These are phyloP conservation scores for Plasmopara muralis DNA, from an alignment of 352 stramenopile species.

Conservation along the genomic window DNA sequence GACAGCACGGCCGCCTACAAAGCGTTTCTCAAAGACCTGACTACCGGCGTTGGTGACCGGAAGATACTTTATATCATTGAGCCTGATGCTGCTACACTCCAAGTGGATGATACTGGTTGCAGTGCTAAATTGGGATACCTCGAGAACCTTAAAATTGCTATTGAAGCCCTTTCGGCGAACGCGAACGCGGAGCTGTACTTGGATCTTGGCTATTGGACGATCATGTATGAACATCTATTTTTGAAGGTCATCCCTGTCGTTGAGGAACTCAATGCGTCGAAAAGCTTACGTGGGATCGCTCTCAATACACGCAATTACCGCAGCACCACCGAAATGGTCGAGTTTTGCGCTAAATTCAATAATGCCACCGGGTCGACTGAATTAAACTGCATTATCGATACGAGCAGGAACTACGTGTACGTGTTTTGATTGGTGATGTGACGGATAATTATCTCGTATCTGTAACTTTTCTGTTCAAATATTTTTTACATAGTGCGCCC, in stretches of 20 bases:
- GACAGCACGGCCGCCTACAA: conserved; percentile 39
- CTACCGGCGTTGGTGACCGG: conserved; percentile 30
- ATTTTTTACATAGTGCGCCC: too few relatives aligned
- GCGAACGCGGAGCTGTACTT: conserved; percentile 54
- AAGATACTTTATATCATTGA: conserved; percentile 65
- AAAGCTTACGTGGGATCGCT: conserved; percentile 41
- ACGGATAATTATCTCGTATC: conserved; percentile 22
- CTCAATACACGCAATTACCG: conserved; percentile 73
- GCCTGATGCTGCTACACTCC: conserved; percentile 47
- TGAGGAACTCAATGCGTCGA: conserved; percentile 32
- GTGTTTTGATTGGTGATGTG: conserved; percentile 53
- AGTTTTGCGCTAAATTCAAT: conserved; percentile 47
- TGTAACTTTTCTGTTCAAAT: too few relatives aligned
- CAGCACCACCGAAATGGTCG: conserved; percentile 35
- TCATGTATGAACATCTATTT: conserved; percentile 24
- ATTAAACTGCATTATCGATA: conserved; percentile 57
- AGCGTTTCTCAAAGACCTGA: conserved; percentile 36
- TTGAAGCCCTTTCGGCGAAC: conserved; percentile 45
- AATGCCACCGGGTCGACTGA: conserved; percentile 32
- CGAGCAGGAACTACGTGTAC: conserved; percentile 49
- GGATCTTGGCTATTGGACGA: conserved; percentile 55
- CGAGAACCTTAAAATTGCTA: conserved; percentile 44
- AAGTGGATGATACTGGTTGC: conserved; percentile 34
- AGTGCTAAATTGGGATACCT: conserved; percentile 34
- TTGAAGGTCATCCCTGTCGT: conserved; percentile 33